Conservation (phyloP, 257 asterid genomes). For the Penstemon barbatus region DNA sequence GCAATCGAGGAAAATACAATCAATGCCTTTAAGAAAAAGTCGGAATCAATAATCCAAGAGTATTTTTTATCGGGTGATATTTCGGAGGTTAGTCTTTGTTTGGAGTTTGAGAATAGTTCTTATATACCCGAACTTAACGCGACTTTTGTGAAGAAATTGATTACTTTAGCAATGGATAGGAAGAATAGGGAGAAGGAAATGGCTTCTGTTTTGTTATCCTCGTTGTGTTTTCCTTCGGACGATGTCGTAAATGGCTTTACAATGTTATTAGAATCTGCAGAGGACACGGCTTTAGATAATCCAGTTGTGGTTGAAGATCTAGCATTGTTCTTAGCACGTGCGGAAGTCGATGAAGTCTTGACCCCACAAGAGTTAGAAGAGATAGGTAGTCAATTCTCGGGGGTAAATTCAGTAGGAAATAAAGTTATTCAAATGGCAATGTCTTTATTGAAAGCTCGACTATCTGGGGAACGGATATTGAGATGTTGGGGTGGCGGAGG, state of each 20-base stretch:
- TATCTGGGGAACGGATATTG: slow-evolving; percentile 81
- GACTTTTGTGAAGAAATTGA: slow-evolving; percentile 70
- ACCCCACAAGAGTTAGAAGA: slow-evolving; percentile 85
- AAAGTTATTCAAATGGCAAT: slow-evolving; percentile 66
- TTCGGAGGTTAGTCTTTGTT: slow-evolving; percentile 67
- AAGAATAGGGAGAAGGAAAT: slow-evolving; percentile 90
- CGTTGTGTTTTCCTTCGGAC: slow-evolving; percentile 77
- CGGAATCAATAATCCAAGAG: slow-evolving; percentile 67
- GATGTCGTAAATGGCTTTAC: slow-evolving; percentile 74
- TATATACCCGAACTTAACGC: slow-evolving; percentile 61
- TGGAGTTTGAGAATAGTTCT: slow-evolving; percentile 60
- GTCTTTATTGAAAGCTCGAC: slow-evolving; percentile 69
- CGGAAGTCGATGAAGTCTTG: slow-evolving; percentile 84
- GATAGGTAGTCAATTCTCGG: slow-evolving; percentile 56
- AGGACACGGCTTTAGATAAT: slow-evolving; percentile 80
- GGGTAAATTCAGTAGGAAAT: slow-evolving; percentile 56
- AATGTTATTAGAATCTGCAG: slow-evolving; percentile 80
- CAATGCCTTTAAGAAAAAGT: slow-evolving; percentile 67
- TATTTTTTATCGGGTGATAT: slow-evolving; percentile 82
- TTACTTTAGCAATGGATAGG: slow-evolving; percentile 88
- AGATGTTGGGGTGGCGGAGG: slow-evolving; percentile 97
- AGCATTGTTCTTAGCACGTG: slow-evolving; percentile 78
- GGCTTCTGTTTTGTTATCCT: slow-evolving; percentile 85
- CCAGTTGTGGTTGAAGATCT: slow-evolving; percentile 83
- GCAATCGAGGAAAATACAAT: slow-evolving; percentile 50